Evolutionary conservation across 805 yeast species (phyloP), one percentile per base, ranked within the genome.

Genomic region (Wickerhamiella sorbophila): DNA sequence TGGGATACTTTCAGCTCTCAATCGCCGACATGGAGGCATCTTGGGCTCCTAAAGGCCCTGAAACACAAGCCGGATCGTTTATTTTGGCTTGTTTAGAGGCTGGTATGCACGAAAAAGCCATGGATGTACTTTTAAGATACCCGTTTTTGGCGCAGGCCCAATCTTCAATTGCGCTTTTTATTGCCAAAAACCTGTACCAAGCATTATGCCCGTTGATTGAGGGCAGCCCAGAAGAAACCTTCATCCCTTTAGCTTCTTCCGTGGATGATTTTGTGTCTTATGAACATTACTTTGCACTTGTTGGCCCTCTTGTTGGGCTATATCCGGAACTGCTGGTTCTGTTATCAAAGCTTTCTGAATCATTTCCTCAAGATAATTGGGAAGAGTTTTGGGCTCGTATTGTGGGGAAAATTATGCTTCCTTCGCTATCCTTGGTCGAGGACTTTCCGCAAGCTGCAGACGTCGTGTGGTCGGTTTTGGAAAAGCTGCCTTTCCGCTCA

Each of bases 391-490:
- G 29, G 29, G 12, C 29, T 24, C 29, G 29, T 24, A 24, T 54
- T 4, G 46, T 41, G 19, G 43, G 34, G 18, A 48, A 45, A 33
- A 31, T 69, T 50, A 64, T 88, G 1, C 69, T 82, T 22, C 88
- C 91, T 0, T 65, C 77, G 0, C 60, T 79, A 19, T 59, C 72
- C 3, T 58, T 74, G 21, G 57, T 77, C 4, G 70, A 65, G 12
- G 70, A 70, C 15, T 77, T 79, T 50, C 71, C 83, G 10, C 64
- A 75, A 4, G 70, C 74, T 0, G 67, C 78, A 8, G 73, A 75
- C 46, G 79, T 74, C 46, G 71, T 83, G 1, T 84, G 62, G 52
- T 57, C 62, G 5, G 52, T 85, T 1, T 54, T 88, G 45, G 56
- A 65, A 6, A 50, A 57, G 27, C 84, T 69, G 52, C 64, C 84